Base-by-base conservation (phyloP, 148 eudicot species). In the Selenicereus undatus region DNA sequence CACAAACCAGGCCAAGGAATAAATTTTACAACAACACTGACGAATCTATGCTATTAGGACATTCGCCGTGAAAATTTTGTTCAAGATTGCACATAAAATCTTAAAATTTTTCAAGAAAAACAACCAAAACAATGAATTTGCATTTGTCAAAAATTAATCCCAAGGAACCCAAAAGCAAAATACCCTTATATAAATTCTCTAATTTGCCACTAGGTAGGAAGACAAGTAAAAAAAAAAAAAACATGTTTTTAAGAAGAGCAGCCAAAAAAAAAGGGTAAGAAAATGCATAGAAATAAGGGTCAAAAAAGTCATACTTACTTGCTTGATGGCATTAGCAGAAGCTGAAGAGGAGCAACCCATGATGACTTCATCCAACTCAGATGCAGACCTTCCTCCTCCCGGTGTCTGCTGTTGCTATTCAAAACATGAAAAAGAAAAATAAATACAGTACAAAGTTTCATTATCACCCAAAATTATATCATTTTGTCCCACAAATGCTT, bases 281-380 rank as follows among this genome's bases (percentile, higher is more conserved):
- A 68, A 29, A 58, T 36, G 58, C 87, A 89, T 88, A 75, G 74
- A 89, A 79, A 85, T 89, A 81, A 82, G 87, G 81, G 90, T 85
- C 81, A 81, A 91, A 88, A 89, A 83, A 76, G 51, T 69, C 24
- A 75, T 60, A 16, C 90, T 87, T 71, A 92, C 96, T 84, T 87
- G 88, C 83, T 92, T 90, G 83, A 86, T 73, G 82, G 81, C 83
- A 84, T 62, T 73, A 81, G 87, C 76, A 79, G 82, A 54, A 79
- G 74, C 73, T n/a, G 88, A 78, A 11, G 96, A 88, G 64, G 97
- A 91, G 92, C 95, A 93, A 17, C 91, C 94, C 98, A 93, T 93
- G 82, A 83, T 83, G 85, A 95, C 88, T 90, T 95, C 97, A 81
- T 95, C 98, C 88, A 95, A 90, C 78, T 92, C 98, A 81, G 98